These are phyloP conservation scores for Collybia nuda DNA, from an alignment of 768 basidiomycete species.

Conservation along the genomic window DNA sequence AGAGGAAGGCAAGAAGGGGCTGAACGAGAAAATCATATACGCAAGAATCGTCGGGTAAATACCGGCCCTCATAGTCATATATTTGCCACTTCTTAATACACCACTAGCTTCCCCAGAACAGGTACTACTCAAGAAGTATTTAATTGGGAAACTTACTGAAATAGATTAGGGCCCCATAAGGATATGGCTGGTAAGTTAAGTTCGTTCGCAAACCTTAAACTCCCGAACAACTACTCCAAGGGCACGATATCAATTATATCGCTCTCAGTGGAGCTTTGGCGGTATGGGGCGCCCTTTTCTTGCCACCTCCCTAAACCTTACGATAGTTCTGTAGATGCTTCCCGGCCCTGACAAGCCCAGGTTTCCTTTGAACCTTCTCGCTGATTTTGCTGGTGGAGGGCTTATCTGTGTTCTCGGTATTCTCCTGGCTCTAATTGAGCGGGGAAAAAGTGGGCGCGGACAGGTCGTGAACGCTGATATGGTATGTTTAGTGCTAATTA, in stretches of 20 bases:
- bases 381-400: conserved; percentile 84
- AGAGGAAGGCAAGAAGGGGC: conserved; percentile 35
- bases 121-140: conserved; percentile 30
- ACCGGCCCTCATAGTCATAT: background rate
- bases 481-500: conserved; percentile 54
- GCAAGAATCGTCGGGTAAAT: conserved; percentile 76
- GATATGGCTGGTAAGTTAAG: conserved; percentile 68
- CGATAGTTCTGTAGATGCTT: conserved; percentile 47
- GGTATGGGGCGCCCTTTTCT: conserved; percentile 30
- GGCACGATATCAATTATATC: conserved; percentile 85
- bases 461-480: conserved; percentile 78
- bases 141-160: conserved; percentile 12
- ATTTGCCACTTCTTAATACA: background rate
- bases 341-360: conserved; percentile 66
- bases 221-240: conserved; percentile 29
- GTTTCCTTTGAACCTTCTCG: conserved; percentile 76
- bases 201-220: background rate
- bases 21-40: conserved; percentile 68
- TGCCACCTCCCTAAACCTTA: background rate
- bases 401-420: conserved; percentile 71
- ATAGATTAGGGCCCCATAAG: conserved; percentile 56
- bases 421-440: conserved; percentile 71
- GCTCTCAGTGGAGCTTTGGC: conserved; percentile 76
- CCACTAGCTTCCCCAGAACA: conserved; percentile 56
- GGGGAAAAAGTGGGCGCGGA: conserved; percentile 62